Conservation (phyloP, 2,329 filamentous ascomycete genomes). For the Fusarium napiforme region DNA sequence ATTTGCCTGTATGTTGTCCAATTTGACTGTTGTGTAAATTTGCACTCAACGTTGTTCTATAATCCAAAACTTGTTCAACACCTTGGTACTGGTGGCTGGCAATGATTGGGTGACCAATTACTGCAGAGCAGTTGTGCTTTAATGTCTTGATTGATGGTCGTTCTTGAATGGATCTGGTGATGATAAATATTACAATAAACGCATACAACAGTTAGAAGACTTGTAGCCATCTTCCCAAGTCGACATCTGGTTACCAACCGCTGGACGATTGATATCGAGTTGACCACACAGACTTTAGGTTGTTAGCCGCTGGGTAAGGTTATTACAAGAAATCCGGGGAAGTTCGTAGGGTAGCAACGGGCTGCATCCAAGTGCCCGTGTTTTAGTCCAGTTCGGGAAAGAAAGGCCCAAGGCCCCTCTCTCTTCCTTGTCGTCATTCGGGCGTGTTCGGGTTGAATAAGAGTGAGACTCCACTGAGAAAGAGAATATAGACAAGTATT, state of each 20-base stretch:
- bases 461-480: constrained; percentile 11
- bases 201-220: not conserved
- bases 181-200: not conserved
- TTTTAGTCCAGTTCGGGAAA: constrained; percentile 22
- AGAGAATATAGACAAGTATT: constrained; percentile 18
- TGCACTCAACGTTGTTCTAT: no score
- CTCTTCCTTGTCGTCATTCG: constrained; percentile 25
- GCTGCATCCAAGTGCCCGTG: constrained; percentile 23
- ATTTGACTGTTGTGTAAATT: not conserved
- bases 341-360: constrained; percentile 22
- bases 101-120: not conserved
- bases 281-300: not conserved
- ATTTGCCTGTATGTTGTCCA: not conserved
- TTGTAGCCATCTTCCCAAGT: not conserved
- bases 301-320: constrained; percentile 26
- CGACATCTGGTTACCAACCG: not conserved
- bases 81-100: not conserved
- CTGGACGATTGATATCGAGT: not conserved
- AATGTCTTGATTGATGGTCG: not conserved
- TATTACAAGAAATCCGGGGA: constrained; percentile 31
- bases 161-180: not conserved
- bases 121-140: not conserved
- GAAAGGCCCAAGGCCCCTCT: constrained; percentile 2
- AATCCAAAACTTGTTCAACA: no score
- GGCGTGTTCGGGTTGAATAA: constrained; percentile 30